Evolutionary conservation across 495 filamentous ascomycete species (phyloP).

Genomic region (Saxispiralis lemnorum): DNA sequence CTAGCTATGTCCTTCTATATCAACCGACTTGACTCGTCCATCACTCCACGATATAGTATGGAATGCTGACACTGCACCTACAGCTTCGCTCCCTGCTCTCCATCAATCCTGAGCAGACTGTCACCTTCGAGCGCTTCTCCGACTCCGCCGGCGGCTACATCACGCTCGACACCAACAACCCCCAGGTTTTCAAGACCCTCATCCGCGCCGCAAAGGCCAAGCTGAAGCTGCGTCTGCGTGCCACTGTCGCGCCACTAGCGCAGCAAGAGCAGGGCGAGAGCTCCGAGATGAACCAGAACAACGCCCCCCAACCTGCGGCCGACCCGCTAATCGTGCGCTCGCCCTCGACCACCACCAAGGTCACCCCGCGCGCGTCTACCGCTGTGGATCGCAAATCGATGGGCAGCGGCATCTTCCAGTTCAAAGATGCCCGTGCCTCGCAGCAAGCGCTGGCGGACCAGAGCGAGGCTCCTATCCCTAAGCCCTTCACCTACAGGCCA

Average conservation of each 20-base stretch:
- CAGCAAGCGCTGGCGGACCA: constrained; percentile 14
- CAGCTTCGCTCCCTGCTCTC: constrained; percentile 61
- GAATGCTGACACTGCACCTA: constrained; percentile 1
- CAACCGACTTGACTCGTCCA: not conserved
- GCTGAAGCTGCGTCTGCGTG: constrained; percentile 83
- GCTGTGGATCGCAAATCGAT: constrained; percentile 11
- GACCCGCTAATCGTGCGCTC: constrained; percentile 13
- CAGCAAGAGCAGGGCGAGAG: constrained; percentile 5
- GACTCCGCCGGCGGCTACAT: constrained; percentile 77
- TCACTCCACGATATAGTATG: not conserved
- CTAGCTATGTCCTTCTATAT: not conserved
- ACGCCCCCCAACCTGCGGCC: not conserved
- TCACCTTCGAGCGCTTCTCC: constrained; percentile 84
- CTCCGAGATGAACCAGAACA: not conserved
- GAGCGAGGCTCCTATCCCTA: constrained; percentile 21
- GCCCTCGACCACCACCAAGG: not conserved
- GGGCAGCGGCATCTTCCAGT: constrained; percentile 17
- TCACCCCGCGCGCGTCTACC: constrained; percentile 4
- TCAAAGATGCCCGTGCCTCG: constrained; percentile 15
- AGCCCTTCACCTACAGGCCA: constrained; percentile 12
- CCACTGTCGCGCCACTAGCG: constrained; percentile 29
- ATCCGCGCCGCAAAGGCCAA: constrained; percentile 96
- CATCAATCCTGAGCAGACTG: constrained; percentile 47
- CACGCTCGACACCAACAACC: constrained; percentile 57
- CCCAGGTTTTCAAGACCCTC: constrained; percentile 84